These are phyloP conservation scores for Eimeria zaria DNA, from an alignment of 169 alveolate species.

Conservation along the genomic window DNA sequence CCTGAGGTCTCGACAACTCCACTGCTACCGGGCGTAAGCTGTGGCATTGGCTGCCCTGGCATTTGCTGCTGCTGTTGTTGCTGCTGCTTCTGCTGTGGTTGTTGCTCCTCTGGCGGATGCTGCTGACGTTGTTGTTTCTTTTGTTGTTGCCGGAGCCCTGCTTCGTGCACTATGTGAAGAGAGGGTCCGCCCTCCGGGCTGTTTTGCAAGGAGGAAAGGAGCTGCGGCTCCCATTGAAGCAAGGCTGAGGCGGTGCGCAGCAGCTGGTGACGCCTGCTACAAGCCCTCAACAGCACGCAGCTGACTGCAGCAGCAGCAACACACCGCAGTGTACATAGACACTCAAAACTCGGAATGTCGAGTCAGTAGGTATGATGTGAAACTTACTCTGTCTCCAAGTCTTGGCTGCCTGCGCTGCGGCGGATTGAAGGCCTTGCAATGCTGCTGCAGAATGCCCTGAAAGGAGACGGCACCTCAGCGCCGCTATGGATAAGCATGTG, in stretches of 20 bases:
- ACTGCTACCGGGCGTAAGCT: neutral
- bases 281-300: conserved; percentile 36
- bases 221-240: conserved; percentile 25
- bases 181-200: neutral
- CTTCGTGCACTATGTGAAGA: neutral
- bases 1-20: neutral
- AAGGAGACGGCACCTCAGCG: conserved; percentile 49
- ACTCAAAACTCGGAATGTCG: neutral
- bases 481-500: neutral
- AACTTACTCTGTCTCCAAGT: conserved; percentile 29
- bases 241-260: conserved; percentile 50
- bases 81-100: conserved; percentile 24
- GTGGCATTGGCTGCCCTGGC: neutral
- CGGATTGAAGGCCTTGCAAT: conserved; percentile 3
- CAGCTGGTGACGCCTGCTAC: conserved; percentile 17
- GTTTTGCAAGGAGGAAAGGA: conserved; percentile 7
- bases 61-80: conserved; percentile 14
- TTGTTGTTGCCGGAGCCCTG: neutral
- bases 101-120: neutral
- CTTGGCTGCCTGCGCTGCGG: conserved; percentile 8
- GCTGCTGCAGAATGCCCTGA: conserved; percentile 18
- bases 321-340: neutral
- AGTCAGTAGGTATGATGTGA: neutral
- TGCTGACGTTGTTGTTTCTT: neutral
- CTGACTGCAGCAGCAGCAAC: conserved; percentile 52